phyloP scores from a whole-genome alignment of 441 rosid genomes.

The Sinapis alba region DNA sequence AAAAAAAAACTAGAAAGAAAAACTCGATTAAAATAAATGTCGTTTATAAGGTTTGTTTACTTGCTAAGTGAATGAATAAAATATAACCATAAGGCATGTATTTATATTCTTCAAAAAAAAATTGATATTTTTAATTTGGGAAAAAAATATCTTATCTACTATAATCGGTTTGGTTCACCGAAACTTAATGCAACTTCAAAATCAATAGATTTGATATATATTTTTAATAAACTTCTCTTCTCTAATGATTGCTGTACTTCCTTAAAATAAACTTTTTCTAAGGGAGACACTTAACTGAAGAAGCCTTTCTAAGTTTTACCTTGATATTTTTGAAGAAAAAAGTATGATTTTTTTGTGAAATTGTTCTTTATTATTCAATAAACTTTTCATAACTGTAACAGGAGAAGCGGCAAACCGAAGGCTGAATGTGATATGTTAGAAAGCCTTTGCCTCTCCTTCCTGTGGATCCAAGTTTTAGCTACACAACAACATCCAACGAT shows the following conservation, averaged over 20 bases:
- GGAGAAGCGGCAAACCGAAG: constrained; percentile 36
- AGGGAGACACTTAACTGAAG: neutral
- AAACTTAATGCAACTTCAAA: too few species aligned
- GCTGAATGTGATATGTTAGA: constrained; percentile 22
- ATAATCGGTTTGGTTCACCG: too few species aligned
- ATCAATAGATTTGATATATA: neutral
- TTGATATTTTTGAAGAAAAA: neutral
- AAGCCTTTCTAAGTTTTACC: neutral
- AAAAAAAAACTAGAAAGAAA: neutral
- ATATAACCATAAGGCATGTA: too few species aligned
- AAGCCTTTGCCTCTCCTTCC: too few species aligned
- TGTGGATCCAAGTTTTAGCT: constrained; percentile 16
- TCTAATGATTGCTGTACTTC: neutral
- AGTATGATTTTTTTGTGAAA: neutral
- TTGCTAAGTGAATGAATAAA: too few species aligned
- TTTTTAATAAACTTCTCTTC: neutral
- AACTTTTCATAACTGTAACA: constrained; percentile 16
- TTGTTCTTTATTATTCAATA: neutral
- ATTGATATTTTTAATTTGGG: too few species aligned
- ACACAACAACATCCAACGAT: constrained; percentile 26
- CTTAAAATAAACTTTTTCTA: neutral
- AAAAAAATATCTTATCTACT: neutral
- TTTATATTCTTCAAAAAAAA: too few species aligned
- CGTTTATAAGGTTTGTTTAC: too few species aligned
- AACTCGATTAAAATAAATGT: too few species aligned